phyloP scores from a whole-genome alignment of 2,329 filamentous ascomycete genomes.

The Whalleya microplaca region DNA sequence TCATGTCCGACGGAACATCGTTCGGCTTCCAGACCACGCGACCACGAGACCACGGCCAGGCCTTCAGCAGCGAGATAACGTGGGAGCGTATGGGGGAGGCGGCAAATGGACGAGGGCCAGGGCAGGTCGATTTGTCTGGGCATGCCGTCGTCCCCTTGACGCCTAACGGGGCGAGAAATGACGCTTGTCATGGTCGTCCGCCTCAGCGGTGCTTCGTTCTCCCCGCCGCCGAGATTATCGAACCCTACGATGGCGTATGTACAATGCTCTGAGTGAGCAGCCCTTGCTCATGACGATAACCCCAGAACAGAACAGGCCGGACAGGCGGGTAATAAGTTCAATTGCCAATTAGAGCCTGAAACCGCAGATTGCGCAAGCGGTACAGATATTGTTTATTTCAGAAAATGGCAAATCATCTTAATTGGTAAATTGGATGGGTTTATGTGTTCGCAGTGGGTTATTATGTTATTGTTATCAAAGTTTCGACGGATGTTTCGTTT shows the following conservation, averaged over 20 bases:
- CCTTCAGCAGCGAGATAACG: conserved; percentile 7
- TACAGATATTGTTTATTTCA: not conserved
- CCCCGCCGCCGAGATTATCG: no score
- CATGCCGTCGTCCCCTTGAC: not conserved
- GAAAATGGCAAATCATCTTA: conserved; percentile 5
- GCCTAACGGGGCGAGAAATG: not conserved
- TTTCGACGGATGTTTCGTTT: no score
- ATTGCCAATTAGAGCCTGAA: conserved; percentile 3
- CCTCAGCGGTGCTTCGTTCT: not conserved
- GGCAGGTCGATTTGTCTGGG: not conserved
- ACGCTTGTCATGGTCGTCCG: not conserved
- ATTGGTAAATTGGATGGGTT: no score
- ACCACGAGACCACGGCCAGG: no score
- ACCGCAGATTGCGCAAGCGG: conserved; percentile 14
- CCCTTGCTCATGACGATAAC: not conserved
- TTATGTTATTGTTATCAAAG: no score
- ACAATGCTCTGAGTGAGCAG: no score
- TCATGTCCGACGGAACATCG: not conserved
- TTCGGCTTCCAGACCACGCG: not conserved
- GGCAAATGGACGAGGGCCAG: conserved; percentile 1
- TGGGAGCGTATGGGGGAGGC: conserved; percentile 7
- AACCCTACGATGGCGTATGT: no score
- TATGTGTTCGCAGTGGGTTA: no score
- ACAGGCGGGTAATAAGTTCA: not conserved
- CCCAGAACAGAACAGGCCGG: no score